Conservation (phyloP, 1,284 basidiomycete genomes). For the Apiotrichum sp. region DNA sequence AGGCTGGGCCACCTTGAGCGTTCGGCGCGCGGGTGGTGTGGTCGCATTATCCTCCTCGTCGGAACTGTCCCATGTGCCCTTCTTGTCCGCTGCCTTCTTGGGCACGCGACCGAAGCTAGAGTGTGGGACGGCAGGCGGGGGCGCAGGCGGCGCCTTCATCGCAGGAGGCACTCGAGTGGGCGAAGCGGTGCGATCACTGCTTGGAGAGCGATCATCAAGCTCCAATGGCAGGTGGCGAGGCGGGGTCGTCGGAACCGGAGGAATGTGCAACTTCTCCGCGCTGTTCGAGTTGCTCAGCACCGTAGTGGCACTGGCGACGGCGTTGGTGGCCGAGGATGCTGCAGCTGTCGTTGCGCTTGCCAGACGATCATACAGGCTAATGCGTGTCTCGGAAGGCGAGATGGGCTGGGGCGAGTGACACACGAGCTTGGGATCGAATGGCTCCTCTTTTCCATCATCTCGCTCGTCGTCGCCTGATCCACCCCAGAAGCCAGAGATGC, state of each 20-base stretch:
- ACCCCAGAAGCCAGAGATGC: constrained; percentile 31
- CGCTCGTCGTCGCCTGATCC: constrained; percentile 2
- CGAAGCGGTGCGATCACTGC: constrained; percentile 14
- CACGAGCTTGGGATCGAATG: constrained; percentile 27
- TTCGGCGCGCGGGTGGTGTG: constrained; percentile 1
- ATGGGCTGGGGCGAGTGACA: background rate
- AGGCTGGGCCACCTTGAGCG: constrained; percentile 2
- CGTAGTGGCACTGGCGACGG: background rate
- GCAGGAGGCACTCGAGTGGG: constrained; percentile 9
- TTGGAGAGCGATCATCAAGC: background rate
- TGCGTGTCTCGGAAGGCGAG: background rate
- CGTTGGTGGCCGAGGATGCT: background rate
- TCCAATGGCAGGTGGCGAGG: background rate
- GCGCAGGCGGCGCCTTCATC: constrained; percentile 8
- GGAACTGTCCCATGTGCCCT: constrained; percentile 16
- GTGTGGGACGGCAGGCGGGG: constrained; percentile 9
- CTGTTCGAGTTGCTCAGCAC: constrained; percentile 1
- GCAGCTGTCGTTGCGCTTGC: constrained; percentile 5
- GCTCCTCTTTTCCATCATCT: constrained; percentile 21
- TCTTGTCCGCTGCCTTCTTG: background rate
- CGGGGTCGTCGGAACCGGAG: constrained; percentile 9
- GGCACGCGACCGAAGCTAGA: constrained; percentile 17
- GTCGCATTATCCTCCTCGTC: constrained; percentile 13
- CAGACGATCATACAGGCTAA: constrained; percentile 13
- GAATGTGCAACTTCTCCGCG: constrained; percentile 11